These are phyloP conservation scores for Chlorella sorokiniana DNA, from an alignment of 139 green algal genomes.

Conservation along the genomic window DNA sequence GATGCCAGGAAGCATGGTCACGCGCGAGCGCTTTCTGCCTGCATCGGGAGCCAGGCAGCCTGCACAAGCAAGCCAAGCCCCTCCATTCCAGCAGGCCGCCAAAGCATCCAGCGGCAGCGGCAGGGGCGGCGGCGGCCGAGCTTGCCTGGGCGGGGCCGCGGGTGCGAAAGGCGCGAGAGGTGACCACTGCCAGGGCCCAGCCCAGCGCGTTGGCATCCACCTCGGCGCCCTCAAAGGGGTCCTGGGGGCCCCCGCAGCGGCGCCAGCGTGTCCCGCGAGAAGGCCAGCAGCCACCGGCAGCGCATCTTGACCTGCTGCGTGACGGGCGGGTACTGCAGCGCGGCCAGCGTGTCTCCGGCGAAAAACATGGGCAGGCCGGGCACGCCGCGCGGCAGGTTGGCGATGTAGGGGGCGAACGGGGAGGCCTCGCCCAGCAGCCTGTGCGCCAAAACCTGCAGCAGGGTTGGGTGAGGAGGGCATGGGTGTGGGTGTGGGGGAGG, in stretches of 20 bases:
- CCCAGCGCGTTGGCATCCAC: constrained; percentile 78
- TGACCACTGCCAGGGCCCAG: constrained; percentile 78
- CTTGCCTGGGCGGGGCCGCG: constrained; percentile 52
- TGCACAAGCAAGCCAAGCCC: neutral
- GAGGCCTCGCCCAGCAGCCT: constrained; percentile 52
- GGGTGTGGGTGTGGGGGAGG: no score
- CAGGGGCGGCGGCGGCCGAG: no score
- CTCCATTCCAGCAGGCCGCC: no score
- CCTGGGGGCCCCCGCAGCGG: constrained; percentile 50
- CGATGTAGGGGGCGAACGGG: constrained; percentile 67
- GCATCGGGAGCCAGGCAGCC: no score
- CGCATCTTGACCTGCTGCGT: constrained; percentile 72
- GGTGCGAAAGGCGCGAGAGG: constrained; percentile 74
- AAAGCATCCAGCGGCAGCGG: no score
- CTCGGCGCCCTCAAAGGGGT: constrained; percentile 63
- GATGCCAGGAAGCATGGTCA: no score
- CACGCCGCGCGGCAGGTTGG: constrained; percentile 60
- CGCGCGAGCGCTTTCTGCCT: no score
- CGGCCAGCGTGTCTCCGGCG: constrained; percentile 45
- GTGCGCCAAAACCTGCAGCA: constrained; percentile 60
- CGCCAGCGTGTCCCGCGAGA: constrained; percentile 59
- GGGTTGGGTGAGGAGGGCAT: no score
- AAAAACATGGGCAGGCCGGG: constrained; percentile 85
- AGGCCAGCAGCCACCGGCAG: constrained; percentile 70
- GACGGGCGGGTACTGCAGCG: constrained; percentile 78